Evolutionary conservation across 2,329 filamentous ascomycete genomes (phyloP).

Genomic region (Erysiphe pulchra): DNA sequence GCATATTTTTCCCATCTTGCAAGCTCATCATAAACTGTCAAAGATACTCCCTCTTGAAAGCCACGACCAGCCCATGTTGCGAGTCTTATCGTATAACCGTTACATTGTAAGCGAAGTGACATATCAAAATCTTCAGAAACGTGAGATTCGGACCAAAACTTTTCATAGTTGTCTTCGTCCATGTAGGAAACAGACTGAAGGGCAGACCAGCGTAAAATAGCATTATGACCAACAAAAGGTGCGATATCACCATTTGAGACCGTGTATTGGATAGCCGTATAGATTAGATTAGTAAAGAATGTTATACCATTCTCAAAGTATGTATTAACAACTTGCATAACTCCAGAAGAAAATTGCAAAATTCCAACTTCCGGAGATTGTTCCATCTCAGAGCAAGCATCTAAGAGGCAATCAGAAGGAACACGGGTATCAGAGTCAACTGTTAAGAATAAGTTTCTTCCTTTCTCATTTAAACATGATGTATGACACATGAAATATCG

Average conservation of each 20-base stretch:
- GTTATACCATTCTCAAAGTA: conserved; percentile 48
- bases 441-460: conserved; percentile 1
- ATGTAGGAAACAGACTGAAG: conserved; percentile 47
- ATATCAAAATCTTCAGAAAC: conserved; percentile 68
- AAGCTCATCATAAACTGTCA: conserved; percentile 66
- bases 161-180: conserved; percentile 46
- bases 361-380: conserved; percentile 55
- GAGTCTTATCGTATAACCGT: conserved; percentile 46
- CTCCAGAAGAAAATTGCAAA: conserved; percentile 51
- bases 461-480: not conserved
- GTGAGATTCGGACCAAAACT: conserved; percentile 60
- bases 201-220: conserved; percentile 48
- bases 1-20: conserved; percentile 74
- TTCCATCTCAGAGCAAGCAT: conserved; percentile 63
- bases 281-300: conserved; percentile 50
- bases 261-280: conserved; percentile 53
- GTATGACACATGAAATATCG: conserved; percentile 3
- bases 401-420: conserved; percentile 49
- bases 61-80: conserved; percentile 50
- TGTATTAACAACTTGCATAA: conserved; percentile 54
- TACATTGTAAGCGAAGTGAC: conserved; percentile 49
- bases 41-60: conserved; percentile 61
- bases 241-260: conserved; percentile 54
- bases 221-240: conserved; percentile 62
- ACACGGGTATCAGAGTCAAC: conserved; percentile 59